These are phyloP conservation scores for Prunus persica DNA, from an alignment of 306 rosid species.

Conservation along the genomic window DNA sequence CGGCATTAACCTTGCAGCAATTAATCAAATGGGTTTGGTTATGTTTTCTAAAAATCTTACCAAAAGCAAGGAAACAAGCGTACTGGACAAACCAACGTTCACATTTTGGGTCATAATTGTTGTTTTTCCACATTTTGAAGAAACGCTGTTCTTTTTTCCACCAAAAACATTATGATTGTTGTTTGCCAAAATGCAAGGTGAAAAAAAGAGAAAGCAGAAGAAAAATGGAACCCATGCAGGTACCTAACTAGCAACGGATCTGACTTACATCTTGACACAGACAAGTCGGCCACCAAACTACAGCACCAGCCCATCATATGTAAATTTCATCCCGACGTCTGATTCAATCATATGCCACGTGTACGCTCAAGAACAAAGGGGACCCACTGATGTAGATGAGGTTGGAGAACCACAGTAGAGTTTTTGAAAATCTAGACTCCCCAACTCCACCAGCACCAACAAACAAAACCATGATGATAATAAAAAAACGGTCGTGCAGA, in stretches of 20 bases:
- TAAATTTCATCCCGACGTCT: not conserved
- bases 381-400: not conserved
- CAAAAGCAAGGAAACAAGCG: not conserved
- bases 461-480: not conserved
- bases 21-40: not conserved
- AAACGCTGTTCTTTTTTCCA: not conserved
- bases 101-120: not conserved
- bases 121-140: not conserved
- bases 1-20: too few relatives aligned
- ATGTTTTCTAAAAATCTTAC: not conserved
- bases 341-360: constrained; percentile 22
- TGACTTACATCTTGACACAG: not conserved
- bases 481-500: constrained; percentile 25
- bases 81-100: constrained; percentile 1
- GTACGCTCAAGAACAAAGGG: not conserved
- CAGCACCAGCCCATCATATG: not conserved
- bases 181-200: not conserved
- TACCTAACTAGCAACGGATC: not conserved
- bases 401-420: constrained; percentile 7
- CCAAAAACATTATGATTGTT: constrained; percentile 9
- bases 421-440: not conserved
- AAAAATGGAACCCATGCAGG: not conserved
- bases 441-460: too few relatives aligned
- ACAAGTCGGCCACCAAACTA: constrained; percentile 29
- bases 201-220: not conserved